A percentile compares a stretch with the other conserved stretches of the same genome.
phyloP scores from a whole-genome alignment of 225 moss, liverwort and hornwort species.

The Asterella californica region DNA sequence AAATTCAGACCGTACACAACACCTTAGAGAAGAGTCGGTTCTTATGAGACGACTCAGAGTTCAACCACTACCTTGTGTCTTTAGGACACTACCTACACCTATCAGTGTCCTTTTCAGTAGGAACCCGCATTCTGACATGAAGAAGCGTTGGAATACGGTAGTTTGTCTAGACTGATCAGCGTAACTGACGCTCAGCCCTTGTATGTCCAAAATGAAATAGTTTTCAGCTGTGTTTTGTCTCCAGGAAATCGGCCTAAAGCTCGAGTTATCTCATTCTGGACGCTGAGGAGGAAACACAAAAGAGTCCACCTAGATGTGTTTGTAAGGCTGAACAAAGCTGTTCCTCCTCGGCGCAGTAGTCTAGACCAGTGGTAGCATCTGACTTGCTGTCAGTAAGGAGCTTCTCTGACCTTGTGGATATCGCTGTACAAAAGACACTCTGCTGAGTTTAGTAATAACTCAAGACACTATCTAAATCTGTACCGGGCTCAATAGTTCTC shows the following conservation, averaged over 20 bases:
- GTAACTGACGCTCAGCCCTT: background rate
- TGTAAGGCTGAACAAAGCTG: background rate
- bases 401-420: slow-evolving; percentile 1
- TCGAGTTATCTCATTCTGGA: background rate
- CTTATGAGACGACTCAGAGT: background rate
- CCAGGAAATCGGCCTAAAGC: background rate
- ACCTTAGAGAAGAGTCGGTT: background rate
- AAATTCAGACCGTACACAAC: background rate
- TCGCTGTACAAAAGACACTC: slow-evolving; percentile 9
- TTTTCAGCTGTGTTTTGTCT: background rate
- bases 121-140: background rate
- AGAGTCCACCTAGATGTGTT: background rate
- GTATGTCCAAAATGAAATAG: background rate
- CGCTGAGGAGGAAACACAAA: background rate
- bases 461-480: background rate
- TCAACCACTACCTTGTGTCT: no score
- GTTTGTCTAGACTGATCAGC: background rate
- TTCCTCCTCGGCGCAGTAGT: background rate
- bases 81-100: background rate
- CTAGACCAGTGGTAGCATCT: background rate
- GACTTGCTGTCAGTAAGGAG: background rate
- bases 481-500: background rate
- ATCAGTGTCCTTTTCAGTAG: background rate
- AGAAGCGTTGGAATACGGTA: background rate
- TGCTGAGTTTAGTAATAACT: background rate